Evolutionary conservation across 257 asterid genomes (phyloP), one percentile per base, ranked within the genome.

Genomic region (Solanum gracilifrons): DNA sequence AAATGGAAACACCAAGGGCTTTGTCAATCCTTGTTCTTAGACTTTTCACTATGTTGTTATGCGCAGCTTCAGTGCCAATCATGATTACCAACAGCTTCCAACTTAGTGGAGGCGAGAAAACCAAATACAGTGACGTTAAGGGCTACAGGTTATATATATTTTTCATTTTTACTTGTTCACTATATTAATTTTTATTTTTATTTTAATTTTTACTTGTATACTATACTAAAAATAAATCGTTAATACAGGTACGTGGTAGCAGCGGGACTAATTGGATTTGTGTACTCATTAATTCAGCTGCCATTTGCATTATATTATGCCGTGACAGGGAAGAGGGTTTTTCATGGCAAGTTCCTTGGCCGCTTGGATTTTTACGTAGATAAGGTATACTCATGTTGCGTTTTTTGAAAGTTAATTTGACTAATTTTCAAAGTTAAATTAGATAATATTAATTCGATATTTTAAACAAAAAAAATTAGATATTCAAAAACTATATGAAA

Each of bases 351-450:
- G 5, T 91, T 85, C 27, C 88, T 93, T 36, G 89, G 87, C 51
- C 88, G 92, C 73, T 90, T 94, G 32, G 97, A 95, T 89, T 94
- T 93, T 91, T 91, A 86, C n/a, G 95, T 91, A 13, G 98, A 95
- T 43, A 92, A 92, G 96, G 79, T 72, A 72, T 31, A 71, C 1
- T 48, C 62, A 51, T 18, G 23, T 51, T 51, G 3, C 23, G 23
- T 18, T 51, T 51, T 51, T 16, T 2, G 0, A 51, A 55, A 18
- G 10, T 55, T 18, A 3, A 55, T 55, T 6, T 55, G 64, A 55
- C 4, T 55, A 55, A 18, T 55, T 18, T 55, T 55, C 1, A 55
- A 18, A 55, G n/a, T 55, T 55, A 55, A 55, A 55, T 55, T 55
- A 18, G 10, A 55, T 55, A 55, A 55, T 18, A 18, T 6, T 55